Evolutionary conservation across 108 stramenopile genomes (phyloP), one percentile per base, ranked within the genome.

Genomic region (Fistulifera solaris): DNA sequence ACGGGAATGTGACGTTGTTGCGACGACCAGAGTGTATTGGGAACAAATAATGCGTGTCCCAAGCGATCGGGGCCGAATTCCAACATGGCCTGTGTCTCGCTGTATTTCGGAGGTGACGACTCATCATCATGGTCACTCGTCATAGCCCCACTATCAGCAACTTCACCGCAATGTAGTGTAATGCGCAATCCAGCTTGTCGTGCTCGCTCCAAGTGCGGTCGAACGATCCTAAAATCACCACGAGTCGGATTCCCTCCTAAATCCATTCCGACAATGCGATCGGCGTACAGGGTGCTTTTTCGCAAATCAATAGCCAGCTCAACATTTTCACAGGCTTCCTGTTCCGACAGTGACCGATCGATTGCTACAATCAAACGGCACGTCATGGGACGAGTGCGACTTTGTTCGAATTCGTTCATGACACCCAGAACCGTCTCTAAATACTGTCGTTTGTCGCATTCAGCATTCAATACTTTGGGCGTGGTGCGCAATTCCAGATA

Each of bases 401-500:
- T 43, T 41, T 83, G 71, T 35, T 35, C 31, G 53, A 85, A 87
- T 1, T 66, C 61, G 2, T 53, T 26, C 56, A 90, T 62, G 8
- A 65, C 73, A 14, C 58, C 22, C 23, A 88, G 31, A 18, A 92
- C 68, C 15, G 65, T 70, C 19, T 78, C 52, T 15, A 91, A 56
- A 58, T 95, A 94, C 1, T 65, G 63, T 18, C 59, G 52, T 54
- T 81, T 83, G 23, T 65, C 66, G 16, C 52, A 44, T 41, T 39
- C 27, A n/a, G 38, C 27, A 21, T 51, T 25, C 40, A 26, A 28
- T 41, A n/a, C 52, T 53, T 93, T 82, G 1, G 94, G 94, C 18
- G 89, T 91, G 3, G 91, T 80, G 16, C 94, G 75, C 19, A 93
- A 58, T 59, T 95, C 94, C 18, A 87, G 48, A 64, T 95, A 95